Evolutionary conservation across 345 rosid genomes (phyloP).

Genomic region (Boechera retrofracta): DNA sequence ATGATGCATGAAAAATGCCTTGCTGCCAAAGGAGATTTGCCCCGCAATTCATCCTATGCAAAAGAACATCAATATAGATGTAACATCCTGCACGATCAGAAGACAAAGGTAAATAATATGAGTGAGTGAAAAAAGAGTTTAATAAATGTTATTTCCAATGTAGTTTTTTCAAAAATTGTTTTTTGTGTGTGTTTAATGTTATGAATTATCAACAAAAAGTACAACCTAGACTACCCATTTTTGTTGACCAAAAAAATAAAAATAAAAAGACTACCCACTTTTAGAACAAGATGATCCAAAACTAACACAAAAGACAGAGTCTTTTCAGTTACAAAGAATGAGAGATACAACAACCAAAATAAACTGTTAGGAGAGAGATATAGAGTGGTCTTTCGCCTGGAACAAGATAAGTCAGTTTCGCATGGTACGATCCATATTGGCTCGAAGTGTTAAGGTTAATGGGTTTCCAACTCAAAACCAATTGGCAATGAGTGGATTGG

Average conservation of each 20-base stretch:
- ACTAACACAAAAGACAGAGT: not conserved
- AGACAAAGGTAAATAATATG: not conserved
- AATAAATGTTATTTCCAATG: not conserved
- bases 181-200: not conserved
- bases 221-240: not conserved
- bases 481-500: too few relatives aligned
- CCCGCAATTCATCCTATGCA: constrained; percentile 41
- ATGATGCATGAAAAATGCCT: not conserved
- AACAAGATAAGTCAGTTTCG: not conserved
- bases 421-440: not conserved
- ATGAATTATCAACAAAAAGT: not conserved
- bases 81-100: not conserved
- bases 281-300: not conserved
- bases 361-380: not conserved
- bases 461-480: too few relatives aligned
- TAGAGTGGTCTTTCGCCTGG: not conserved
- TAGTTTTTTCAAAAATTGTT: not conserved
- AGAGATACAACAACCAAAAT: not conserved
- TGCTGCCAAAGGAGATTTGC: constrained; percentile 48
- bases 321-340: not conserved
- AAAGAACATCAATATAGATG: not conserved
- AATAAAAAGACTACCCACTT: not conserved
- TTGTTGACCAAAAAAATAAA: too few relatives aligned
- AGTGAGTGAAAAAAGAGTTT: not conserved
- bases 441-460: not conserved